These are phyloP conservation scores for Capniomyces stellatus DNA, from an alignment of 371 early-diverging fungal species.

Conservation along the genomic window DNA sequence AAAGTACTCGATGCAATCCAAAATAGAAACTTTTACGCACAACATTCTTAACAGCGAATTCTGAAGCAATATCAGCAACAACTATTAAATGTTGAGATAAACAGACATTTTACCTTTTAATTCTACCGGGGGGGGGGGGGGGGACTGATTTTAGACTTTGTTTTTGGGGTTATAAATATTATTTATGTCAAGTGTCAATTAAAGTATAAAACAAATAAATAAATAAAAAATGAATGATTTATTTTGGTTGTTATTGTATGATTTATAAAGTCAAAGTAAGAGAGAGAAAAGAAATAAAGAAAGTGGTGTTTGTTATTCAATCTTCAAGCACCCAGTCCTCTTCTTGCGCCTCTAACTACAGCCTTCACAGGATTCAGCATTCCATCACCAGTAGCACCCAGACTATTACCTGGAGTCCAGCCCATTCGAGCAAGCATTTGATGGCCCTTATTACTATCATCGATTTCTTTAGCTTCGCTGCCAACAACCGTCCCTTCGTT, in stretches of 20 bases:
- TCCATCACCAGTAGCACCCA: slow-evolving; percentile 60
- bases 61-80: neutral
- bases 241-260: too few species aligned
- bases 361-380: slow-evolving; percentile 73
- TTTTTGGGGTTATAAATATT: too few species aligned
- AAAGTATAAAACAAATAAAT: too few species aligned
- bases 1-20: neutral
- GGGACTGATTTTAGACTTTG: neutral
- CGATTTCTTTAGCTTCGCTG: slow-evolving; percentile 37
- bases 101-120: neutral
- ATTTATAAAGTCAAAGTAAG: too few species aligned
- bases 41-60: neutral
- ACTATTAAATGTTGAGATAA: neutral
- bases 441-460: slow-evolving; percentile 51
- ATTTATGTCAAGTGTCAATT: too few species aligned
- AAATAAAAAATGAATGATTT: too few species aligned
- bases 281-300: too few species aligned
- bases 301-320: neutral
- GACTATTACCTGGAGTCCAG: slow-evolving; percentile 61
- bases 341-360: slow-evolving; percentile 46
- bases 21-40: slow-evolving; percentile 3
- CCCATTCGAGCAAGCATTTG: slow-evolving; percentile 68
- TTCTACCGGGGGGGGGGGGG: slow-evolving; percentile 1
- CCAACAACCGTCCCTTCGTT: slow-evolving; percentile 47
- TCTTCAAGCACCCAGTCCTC: slow-evolving; percentile 59